Conservation (phyloP, 23 red algal genomes). For the Cyanidium caldarium region DNA sequence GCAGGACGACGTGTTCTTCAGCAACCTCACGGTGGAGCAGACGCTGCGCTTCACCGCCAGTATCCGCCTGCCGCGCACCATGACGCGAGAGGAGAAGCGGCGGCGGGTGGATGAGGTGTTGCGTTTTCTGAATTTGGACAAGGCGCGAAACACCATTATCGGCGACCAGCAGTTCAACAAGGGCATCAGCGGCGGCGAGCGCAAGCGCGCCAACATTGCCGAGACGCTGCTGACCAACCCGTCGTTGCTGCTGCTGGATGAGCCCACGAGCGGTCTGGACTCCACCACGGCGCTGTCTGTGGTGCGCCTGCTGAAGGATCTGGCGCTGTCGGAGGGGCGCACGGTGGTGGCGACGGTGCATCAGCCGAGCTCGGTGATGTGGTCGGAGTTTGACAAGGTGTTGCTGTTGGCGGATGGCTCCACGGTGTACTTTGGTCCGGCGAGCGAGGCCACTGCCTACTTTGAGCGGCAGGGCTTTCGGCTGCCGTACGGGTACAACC, state of each 20-base stretch:
- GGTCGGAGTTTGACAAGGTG: constrained; percentile 62
- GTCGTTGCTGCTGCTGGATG: constrained; percentile 27
- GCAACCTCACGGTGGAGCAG: constrained; percentile 65
- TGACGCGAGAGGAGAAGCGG: constrained; percentile 15
- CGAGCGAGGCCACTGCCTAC: constrained; percentile 29
- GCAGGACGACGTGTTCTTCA: constrained; percentile 92
- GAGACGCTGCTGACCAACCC: constrained; percentile 13
- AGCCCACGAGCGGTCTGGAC: constrained; percentile 68
- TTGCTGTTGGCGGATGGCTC: constrained; percentile 43
- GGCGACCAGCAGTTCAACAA: constrained; percentile 62
- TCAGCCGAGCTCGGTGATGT: constrained; percentile 73
- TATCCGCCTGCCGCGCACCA: constrained; percentile 20
- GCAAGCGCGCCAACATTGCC: constrained; percentile 19
- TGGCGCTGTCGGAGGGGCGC: constrained; percentile 28
- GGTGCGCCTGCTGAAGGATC: constrained; percentile 36
- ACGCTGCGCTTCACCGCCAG: constrained; percentile 54
- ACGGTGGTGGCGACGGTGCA: constrained; percentile 82
- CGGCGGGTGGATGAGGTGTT: constrained; percentile 30
- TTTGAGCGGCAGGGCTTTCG: constrained; percentile 49
- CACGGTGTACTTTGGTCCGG: constrained; percentile 50
- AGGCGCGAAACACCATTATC: constrained; percentile 45
- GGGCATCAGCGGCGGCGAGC: constrained; percentile 28
- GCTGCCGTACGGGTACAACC: constrained; percentile 67
- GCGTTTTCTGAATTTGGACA: constrained; percentile 24
- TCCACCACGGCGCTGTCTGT: constrained; percentile 64